These are phyloP conservation scores for Achaetomiella virescens DNA, from an alignment of 495 filamentous ascomycete species.

Conservation along the genomic window DNA sequence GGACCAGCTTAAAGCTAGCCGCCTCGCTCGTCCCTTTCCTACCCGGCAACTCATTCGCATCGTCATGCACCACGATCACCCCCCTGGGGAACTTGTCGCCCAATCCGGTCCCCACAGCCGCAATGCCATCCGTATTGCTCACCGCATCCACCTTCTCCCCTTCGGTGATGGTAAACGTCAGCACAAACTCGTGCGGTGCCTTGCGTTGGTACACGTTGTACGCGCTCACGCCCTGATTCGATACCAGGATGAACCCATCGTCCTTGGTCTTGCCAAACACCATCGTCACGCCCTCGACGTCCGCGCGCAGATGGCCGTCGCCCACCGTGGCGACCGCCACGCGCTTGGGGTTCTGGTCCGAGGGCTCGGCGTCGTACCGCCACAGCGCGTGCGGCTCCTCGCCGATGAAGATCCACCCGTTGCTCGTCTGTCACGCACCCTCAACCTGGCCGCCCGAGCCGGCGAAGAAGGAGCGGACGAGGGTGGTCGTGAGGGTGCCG, in stretches of 20 bases:
- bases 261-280: conserved; percentile 2
- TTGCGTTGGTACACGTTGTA: conserved; percentile 5
- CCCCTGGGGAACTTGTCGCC: conserved; percentile 2
- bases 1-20: conserved; percentile 12
- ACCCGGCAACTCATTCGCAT: conserved; percentile 8
- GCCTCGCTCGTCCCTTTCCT: conserved; percentile 8
- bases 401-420: conserved; percentile 6
- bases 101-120: conserved; percentile 7
- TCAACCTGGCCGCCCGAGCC: conserved; percentile 12
- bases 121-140: conserved; percentile 11
- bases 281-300: conserved; percentile 10
- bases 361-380: conserved; percentile 9
- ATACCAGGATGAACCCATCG: conserved; percentile 1
- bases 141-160: conserved; percentile 1
- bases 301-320: neutral
- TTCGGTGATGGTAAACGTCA: neutral
- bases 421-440: conserved; percentile 7
- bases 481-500: conserved; percentile 5
- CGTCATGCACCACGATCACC: conserved; percentile 9
- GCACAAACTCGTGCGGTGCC: conserved; percentile 11
- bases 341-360: neutral
- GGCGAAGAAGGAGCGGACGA: conserved; percentile 2
- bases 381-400: conserved; percentile 10
- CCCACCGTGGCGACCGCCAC: conserved; percentile 7
- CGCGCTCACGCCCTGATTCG: conserved; percentile 10